Conservation (phyloP, 352 stramenopile species). For the Phytophthora tentaculata region DNA sequence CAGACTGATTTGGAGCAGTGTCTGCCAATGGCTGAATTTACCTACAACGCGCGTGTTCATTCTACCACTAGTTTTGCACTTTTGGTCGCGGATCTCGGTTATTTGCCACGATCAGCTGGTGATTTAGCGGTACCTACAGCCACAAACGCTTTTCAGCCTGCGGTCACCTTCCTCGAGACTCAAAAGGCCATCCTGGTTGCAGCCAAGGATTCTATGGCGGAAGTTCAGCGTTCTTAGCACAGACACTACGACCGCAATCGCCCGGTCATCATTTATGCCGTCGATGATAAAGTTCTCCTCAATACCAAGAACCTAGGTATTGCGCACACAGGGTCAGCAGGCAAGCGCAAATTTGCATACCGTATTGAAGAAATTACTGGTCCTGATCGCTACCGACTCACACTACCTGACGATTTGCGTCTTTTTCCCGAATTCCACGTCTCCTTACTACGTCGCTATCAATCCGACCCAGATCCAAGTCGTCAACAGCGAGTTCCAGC, state of each 20-base stretch:
- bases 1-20: conserved; percentile 5
- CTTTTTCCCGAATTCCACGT: too few species aligned
- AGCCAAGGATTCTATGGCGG: conserved; percentile 7
- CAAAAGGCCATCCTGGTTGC: neutral
- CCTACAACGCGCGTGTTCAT: conserved; percentile 13
- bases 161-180: conserved; percentile 1
- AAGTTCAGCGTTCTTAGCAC: conserved; percentile 6
- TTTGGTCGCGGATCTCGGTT: conserved; percentile 9
- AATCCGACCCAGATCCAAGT: too few species aligned
- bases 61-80: conserved; percentile 5
- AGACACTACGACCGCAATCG: conserved; percentile 14
- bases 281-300: too few species aligned
- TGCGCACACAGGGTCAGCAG: too few species aligned
- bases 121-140: conserved; percentile 1
- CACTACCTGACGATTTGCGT: too few species aligned
- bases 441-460: too few species aligned
- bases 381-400: too few species aligned
- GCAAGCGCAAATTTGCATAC: too few species aligned
- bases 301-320: too few species aligned
- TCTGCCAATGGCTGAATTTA: conserved; percentile 8
- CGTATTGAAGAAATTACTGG: too few species aligned
- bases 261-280: too few species aligned
- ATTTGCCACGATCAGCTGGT: conserved; percentile 8
- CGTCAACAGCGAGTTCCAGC: too few species aligned
- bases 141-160: neutral